Conservation (phyloP, 257 asterid species). For the Henckelia pumila region DNA sequence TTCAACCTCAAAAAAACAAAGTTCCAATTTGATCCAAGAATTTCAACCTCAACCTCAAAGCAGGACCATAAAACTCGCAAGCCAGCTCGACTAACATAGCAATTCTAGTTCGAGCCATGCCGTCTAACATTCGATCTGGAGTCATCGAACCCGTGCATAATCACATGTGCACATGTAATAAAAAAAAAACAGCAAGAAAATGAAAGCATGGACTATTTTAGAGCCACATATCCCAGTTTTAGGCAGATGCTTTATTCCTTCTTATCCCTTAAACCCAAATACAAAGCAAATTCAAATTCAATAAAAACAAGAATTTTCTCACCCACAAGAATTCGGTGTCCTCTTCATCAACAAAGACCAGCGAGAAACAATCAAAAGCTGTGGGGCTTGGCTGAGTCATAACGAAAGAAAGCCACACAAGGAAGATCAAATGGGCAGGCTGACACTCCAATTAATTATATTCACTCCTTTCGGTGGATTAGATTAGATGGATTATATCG, state of each 20-base stretch:
- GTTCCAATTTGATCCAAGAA: background rate
- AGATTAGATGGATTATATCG: background rate
- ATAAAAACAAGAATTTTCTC: conserved; percentile 21
- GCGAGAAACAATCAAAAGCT: conserved; percentile 20
- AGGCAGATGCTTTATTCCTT: conserved; percentile 20
- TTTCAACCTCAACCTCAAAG: too few species aligned
- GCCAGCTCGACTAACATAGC: background rate
- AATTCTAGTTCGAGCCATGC: background rate
- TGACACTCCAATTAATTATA: conserved; percentile 12
- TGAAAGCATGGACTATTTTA: conserved; percentile 18
- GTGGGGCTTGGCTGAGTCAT: conserved; percentile 34
- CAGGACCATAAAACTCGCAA: background rate
- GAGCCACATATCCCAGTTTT: conserved; percentile 33
- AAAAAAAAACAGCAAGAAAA: conserved; percentile 17
- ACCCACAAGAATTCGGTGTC: conserved; percentile 37
- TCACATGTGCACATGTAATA: conserved; percentile 18
- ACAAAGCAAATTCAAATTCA: conserved; percentile 18
- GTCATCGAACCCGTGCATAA: conserved; percentile 19
- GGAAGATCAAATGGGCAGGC: conserved; percentile 37
- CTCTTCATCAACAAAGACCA: conserved; percentile 28
- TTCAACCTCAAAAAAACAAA: too few species aligned
- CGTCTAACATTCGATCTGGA: background rate
- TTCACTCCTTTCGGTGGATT: conserved; percentile 16
- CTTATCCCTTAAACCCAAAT: conserved; percentile 35
- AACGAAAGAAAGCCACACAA: conserved; percentile 45